Conservation (phyloP, 164 flowering plant species). For the Protea cynaroides region DNA sequence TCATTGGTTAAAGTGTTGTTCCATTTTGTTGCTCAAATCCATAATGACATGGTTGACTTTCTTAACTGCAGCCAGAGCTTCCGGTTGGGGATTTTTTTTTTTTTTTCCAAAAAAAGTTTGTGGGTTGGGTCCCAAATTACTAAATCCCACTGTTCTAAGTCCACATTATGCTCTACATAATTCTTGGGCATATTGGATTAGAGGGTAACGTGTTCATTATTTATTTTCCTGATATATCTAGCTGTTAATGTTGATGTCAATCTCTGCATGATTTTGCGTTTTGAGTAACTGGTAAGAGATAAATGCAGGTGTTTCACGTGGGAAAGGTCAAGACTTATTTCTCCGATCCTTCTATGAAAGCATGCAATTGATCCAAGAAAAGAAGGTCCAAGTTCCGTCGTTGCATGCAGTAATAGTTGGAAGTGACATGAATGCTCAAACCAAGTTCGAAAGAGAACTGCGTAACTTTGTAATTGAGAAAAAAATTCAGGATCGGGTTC, state of each 20-base stretch:
- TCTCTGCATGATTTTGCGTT: neutral
- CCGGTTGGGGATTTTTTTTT: no score
- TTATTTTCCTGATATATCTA: neutral
- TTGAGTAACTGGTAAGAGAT: constrained; percentile 2
- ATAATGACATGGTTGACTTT: neutral
- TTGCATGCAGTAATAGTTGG: constrained; percentile 91
- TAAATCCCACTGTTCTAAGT: no score
- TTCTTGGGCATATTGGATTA: neutral
- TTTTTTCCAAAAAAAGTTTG: no score
- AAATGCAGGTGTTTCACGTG: constrained; percentile 93
- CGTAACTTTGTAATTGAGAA: constrained; percentile 63
- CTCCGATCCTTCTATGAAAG: constrained; percentile 74
- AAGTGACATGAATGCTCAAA: constrained; percentile 85
- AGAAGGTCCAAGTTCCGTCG: constrained; percentile 68
- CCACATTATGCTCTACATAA: neutral
- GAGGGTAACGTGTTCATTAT: neutral
- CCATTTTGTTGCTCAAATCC: neutral
- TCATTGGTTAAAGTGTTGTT: neutral
- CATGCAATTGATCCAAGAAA: constrained; percentile 55
- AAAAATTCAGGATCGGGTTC: constrained; percentile 65
- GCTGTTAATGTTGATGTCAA: no score
- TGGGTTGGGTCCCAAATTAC: no score
- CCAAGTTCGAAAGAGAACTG: constrained; percentile 79
- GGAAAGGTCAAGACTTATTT: constrained; percentile 95
- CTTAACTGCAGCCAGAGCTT: no score